Base-by-base conservation (phyloP, 163 green algal species). In the Scenedesmus sp. region DNA sequence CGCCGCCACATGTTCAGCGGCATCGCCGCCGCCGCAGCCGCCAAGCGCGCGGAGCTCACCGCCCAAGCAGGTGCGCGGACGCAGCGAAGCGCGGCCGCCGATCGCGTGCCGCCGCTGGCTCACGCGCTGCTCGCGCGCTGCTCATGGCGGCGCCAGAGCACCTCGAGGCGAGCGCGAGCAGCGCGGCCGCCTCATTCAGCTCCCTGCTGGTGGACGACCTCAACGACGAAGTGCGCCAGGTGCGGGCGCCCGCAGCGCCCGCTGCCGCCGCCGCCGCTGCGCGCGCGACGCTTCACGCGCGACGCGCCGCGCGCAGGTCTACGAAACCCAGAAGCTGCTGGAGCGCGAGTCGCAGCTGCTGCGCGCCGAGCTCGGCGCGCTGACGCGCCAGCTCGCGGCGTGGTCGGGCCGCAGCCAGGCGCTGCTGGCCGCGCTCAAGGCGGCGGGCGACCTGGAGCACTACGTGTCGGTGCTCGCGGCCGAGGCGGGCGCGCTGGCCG, bases 161-260 rank as follows among this genome's bases (percentile, higher is more conserved):
- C 17, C 34, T 66, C 15, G 62, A 74, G 28, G 66, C 42, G 17
- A 56, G 39, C 44, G 64, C 65, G 20, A 14, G 22, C 3, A 18
- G 22, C 17, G 64, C 63, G 22, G 75, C 75, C 29, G 64, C 20
- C n/a, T 47, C 7, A 10, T 56, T 77, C 14, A 33, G 26, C 15
- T 42, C 18, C 26, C 39, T 77, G 9, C 29, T 83, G 1, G 45
- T 64, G 3, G 75, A 83, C 24, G 64, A 71, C 18, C 24, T 77
- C 18, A 83, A 83, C 42, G 75, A 77, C 17, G 75, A 81, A 60
- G 63, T 81, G 26, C 50, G 60, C 4, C 60, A 81, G 74, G 74
- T 75, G 26, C n/a, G 53, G 5, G 18, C 10, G 26, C 31, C 11
- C 14, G 10, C 22, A 26, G 62, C 24, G 7, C 24, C 3, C 31